A percentile compares a stretch with the other conserved stretches of the same genome.
phyloP scores from a whole-genome alignment of 495 filamentous ascomycete genomes.

The Bryoglossum gracile region DNA sequence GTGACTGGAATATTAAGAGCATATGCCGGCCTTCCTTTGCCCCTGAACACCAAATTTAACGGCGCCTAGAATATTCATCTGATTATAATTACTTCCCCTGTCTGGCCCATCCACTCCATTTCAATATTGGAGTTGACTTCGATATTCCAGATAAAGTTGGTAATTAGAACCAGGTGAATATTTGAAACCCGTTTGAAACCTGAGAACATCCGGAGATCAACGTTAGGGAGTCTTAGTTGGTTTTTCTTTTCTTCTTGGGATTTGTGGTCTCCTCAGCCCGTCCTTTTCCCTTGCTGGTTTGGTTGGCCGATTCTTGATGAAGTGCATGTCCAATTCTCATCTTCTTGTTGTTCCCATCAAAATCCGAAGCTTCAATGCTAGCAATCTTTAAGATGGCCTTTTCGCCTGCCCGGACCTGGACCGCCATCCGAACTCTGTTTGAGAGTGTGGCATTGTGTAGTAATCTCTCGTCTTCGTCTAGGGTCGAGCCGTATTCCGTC shows the following conservation, averaged over 20 bases:
- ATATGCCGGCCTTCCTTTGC: no score
- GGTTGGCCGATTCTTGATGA: neutral
- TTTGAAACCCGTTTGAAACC: no score
- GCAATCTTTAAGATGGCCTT: slow-evolving; percentile 59
- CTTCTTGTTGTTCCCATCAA: slow-evolving; percentile 24
- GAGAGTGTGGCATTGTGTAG: slow-evolving; percentile 31
- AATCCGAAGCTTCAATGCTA: slow-evolving; percentile 24
- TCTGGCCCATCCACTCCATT: no score
- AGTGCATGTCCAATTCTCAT: slow-evolving; percentile 25
- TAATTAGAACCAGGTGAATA: no score
- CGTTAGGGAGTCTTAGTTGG: no score
- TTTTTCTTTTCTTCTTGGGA: slow-evolving; percentile 17
- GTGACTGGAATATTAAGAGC: no score
- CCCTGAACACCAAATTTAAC: no score
- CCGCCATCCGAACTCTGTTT: slow-evolving; percentile 54
- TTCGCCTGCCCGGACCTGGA: slow-evolving; percentile 73
- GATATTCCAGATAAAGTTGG: no score
- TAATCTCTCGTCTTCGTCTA: slow-evolving; percentile 54
- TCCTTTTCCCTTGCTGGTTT: slow-evolving; percentile 35
- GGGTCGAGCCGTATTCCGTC: slow-evolving; percentile 53
- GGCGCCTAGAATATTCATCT: no score
- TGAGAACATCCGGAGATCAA: no score
- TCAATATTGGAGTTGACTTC: no score
- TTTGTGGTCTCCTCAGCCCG: slow-evolving; percentile 17
- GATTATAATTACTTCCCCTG: no score